These are phyloP conservation scores for Infundibulicybe gibba DNA, from an alignment of 768 basidiomycete species.

Conservation along the genomic window DNA sequence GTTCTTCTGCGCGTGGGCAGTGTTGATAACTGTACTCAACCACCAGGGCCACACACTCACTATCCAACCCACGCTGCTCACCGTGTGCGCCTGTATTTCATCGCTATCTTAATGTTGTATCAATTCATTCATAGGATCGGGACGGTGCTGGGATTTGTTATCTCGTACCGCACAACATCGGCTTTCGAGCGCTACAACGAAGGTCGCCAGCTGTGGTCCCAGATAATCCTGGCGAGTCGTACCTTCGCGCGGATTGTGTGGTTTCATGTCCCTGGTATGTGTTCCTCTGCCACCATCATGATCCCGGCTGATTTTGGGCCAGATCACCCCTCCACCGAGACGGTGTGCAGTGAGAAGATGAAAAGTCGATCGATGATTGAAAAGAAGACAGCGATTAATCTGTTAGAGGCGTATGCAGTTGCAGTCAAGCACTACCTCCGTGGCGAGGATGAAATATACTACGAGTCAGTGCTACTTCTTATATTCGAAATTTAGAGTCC, in stretches of 20 bases:
- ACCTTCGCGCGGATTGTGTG: conserved; percentile 62
- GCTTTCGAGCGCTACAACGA: conserved; percentile 79
- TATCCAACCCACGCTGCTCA: conserved; percentile 55
- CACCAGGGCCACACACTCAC: conserved; percentile 35
- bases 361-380: conserved; percentile 52
- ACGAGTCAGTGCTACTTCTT: conserved; percentile 23
- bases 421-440: conserved; percentile 70
- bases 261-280: conserved; percentile 64
- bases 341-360: conserved; percentile 20
- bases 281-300: neutral
- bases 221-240: conserved; percentile 55
- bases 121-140: conserved; percentile 37
- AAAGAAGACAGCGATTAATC: conserved; percentile 66
- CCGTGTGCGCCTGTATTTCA: conserved; percentile 48
- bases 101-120: conserved; percentile 16
- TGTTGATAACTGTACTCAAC: conserved; percentile 50
- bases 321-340: conserved; percentile 19
- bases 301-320: neutral
- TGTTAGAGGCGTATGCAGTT: conserved; percentile 62
- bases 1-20: conserved; percentile 65
- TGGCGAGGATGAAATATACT: conserved; percentile 48
- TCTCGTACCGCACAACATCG: conserved; percentile 68
- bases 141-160: conserved; percentile 73
- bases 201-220: conserved; percentile 64
- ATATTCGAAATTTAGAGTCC: conserved; percentile 19